Percentiles rank a stretch among this genome's conserved stretches.
Evolutionary conservation across 768 basidiomycete genomes (phyloP).

Genomic region (Panaeolus cyanescens): DNA sequence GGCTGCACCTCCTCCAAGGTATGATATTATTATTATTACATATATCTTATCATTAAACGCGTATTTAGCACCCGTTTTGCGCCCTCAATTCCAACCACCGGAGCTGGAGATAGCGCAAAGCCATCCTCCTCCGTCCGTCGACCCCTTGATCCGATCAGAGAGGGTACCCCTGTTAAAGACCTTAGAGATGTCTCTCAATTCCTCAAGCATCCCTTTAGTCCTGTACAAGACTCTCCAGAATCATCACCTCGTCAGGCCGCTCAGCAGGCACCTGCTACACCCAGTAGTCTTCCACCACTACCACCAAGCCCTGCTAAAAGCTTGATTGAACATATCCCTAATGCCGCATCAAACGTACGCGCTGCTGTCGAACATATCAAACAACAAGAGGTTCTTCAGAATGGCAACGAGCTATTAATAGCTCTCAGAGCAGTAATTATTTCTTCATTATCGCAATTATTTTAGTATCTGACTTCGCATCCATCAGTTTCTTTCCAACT

Average conservation of each 20-base stretch:
- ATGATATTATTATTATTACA: neutral
- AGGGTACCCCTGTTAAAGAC: conserved; percentile 53
- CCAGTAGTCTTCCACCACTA: conserved; percentile 40
- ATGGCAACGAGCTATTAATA: conserved; percentile 36
- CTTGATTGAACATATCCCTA: conserved; percentile 35
- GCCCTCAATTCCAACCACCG: conserved; percentile 3
- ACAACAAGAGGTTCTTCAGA: conserved; percentile 36
- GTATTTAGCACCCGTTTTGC: conserved; percentile 17
- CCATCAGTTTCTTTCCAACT: conserved; percentile 61
- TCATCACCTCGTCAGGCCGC: conserved; percentile 22
- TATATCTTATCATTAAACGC: conserved; percentile 4
- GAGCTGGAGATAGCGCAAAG: conserved; percentile 4
- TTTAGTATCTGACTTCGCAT: conserved; percentile 7
- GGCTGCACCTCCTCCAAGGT: conserved; percentile 13
- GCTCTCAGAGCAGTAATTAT: conserved; percentile 38
- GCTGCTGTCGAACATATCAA: conserved; percentile 32
- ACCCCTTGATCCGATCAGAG: conserved; percentile 42
- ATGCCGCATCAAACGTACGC: conserved; percentile 23
- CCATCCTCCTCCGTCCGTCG: conserved; percentile 26
- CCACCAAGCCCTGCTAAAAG: conserved; percentile 41
- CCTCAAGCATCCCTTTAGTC: conserved; percentile 48
- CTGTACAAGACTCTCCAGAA: conserved; percentile 27
- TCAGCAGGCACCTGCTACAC: conserved; percentile 22
- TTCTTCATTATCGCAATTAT: neutral
- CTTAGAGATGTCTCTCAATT: conserved; percentile 51